A percentile compares a stretch with the other conserved stretches of the same genome.
These are phyloP conservation scores for Brachypodium distachyon DNA, from an alignment of 202 grass and related monocot genomes.

Conservation along the genomic window DNA sequence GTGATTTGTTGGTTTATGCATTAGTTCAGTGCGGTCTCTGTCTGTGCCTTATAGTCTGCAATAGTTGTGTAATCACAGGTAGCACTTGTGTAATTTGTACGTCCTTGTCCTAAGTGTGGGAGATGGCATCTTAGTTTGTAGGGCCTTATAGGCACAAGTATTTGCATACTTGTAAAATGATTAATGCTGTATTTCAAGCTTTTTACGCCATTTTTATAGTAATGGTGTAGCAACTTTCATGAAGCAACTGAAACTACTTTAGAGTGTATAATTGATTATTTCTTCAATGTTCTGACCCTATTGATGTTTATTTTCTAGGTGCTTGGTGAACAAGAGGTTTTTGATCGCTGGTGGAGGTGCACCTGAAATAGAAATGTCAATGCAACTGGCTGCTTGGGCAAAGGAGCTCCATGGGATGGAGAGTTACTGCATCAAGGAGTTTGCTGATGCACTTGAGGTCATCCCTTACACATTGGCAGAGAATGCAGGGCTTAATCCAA, in stretches of 20 bases:
- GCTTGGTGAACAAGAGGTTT: slow-evolving; percentile 86
- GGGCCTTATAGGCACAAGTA: not conserved
- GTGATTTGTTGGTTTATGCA: not conserved
- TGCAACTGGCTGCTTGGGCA: slow-evolving; percentile 67
- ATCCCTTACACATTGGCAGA: slow-evolving; percentile 84
- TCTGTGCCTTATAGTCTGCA: too few species aligned
- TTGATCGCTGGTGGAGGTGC: slow-evolving; percentile 89
- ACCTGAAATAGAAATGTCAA: slow-evolving; percentile 89
- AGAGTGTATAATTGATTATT: not conserved
- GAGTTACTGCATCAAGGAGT: slow-evolving; percentile 92
- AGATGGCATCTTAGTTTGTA: not conserved
- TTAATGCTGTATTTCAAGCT: not conserved
- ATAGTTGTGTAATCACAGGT: not conserved
- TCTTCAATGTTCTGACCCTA: not conserved
- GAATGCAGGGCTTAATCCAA: slow-evolving; percentile 77
- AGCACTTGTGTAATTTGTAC: not conserved
- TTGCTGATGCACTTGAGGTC: slow-evolving; percentile 77
- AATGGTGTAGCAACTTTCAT: not conserved
- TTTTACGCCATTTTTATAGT: not conserved
- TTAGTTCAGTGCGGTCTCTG: too few species aligned
- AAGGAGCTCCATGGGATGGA: slow-evolving; percentile 88
- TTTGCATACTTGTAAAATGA: not conserved
- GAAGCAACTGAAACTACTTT: not conserved
- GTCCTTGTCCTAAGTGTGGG: not conserved
- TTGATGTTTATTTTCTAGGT: slow-evolving; percentile 29